Evolutionary conservation across 208 protist species (phyloP), one percentile per base, ranked within the genome.

Genomic region (Leishmania arabica): DNA sequence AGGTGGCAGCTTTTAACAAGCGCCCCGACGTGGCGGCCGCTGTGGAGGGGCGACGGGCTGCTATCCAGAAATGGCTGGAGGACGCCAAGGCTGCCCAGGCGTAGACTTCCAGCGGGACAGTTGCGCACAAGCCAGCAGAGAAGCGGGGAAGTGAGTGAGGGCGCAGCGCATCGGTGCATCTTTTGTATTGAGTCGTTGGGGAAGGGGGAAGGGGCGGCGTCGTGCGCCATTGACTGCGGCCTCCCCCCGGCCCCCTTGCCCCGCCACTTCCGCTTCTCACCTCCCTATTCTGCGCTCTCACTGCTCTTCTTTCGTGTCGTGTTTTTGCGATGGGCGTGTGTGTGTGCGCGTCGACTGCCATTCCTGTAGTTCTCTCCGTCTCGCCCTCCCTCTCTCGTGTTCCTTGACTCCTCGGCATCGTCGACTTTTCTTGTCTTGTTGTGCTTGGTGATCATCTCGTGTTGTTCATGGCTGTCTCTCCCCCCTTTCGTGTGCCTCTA

Each of bases 1-100:
- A 95, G 86, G 88, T 98, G 69, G 86, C 90, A 49, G 89, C 84
- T 24, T 98, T 96, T 80, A 98, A 98, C 85, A 72, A 81, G 64
- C 87, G 91, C 1, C 87, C 91, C 6, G 95, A 95, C 47, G 89
- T 98, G 21, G 78, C 58, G 45, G 82, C 83, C 40, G 91, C 90
- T 15, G 82, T 90, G 40, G 66, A 92, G 78, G 75, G 86, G 64
- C 86, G 94, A n/a, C 71, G 92, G 88, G 80, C 78, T 37, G 86
- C 86, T 15, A 93, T 98, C 75, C 71, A 82, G 21, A 88, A 82
- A 45, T 98, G 95, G 93, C 58, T 95, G 7, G 79, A 68, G 8
- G 88, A 89, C 51, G 79, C 81, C 8, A 89, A 89, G 80, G 72
- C 73, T n/a, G 79, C 79, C n/a, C 82, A 82, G 56, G 65, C 37